A percentile compares a stretch with the other conserved stretches of the same genome.
These are phyloP conservation scores for Plantago elongata DNA, from an alignment of 257 asterid genomes.

Conservation along the genomic window DNA sequence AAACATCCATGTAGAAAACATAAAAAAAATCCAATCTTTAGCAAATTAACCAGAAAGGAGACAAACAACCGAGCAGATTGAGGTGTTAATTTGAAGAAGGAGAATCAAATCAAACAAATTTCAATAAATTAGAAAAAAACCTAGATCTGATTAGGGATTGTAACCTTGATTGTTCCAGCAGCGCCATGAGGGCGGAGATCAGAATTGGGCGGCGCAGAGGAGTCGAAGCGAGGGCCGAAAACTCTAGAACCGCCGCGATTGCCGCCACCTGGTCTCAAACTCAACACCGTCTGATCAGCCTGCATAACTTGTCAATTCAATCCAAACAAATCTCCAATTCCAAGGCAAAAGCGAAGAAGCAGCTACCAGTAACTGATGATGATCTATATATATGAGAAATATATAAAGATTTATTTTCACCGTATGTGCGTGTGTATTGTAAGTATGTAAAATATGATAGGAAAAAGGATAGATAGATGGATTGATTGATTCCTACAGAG, in stretches of 20 bases:
- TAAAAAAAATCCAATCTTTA: neutral
- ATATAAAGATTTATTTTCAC: neutral
- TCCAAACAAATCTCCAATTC: neutral
- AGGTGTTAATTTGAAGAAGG: neutral
- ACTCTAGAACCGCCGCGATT: slow-evolving; percentile 53
- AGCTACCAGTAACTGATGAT: neutral
- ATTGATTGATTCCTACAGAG: no score
- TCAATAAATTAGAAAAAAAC: slow-evolving; percentile 1
- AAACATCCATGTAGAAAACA: neutral
- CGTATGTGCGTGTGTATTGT: neutral
- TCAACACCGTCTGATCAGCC: slow-evolving; percentile 59
- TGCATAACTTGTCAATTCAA: slow-evolving; percentile 27
- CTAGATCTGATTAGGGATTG: slow-evolving; percentile 35
- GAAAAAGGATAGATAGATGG: neutral
- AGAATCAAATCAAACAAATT: neutral
- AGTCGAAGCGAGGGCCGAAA: slow-evolving; percentile 47
- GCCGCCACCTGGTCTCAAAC: slow-evolving; percentile 77
- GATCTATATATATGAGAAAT: neutral
- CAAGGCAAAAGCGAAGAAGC: no score
- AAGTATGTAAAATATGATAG: neutral
- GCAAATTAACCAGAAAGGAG: no score
- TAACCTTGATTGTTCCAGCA: slow-evolving; percentile 44
- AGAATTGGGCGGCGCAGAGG: slow-evolving; percentile 38
- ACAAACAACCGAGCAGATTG: neutral
- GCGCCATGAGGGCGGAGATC: slow-evolving; percentile 64